Evolutionary conservation across 75 land plant genomes (phyloP).

Genomic region (Cupressus sempervirens): DNA sequence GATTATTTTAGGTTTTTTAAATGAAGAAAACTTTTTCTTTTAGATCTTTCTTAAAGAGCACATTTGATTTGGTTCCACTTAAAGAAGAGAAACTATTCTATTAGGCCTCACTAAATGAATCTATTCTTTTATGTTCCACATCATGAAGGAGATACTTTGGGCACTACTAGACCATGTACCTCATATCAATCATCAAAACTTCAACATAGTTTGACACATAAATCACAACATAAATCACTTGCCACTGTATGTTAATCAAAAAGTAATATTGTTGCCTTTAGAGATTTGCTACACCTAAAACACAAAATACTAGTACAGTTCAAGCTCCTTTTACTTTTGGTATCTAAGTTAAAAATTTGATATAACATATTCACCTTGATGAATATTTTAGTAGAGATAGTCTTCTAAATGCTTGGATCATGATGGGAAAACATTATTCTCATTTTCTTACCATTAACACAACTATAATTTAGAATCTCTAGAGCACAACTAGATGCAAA

Average conservation of each 20-base stretch:
- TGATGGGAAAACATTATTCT: no score
- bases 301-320: slow-evolving; percentile 14
- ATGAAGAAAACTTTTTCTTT: neutral
- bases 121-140: slow-evolving; percentile 11
- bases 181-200: slow-evolving; percentile 11
- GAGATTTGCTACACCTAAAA: slow-evolving; percentile 8
- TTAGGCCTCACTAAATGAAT: neutral
- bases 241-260: slow-evolving; percentile 9
- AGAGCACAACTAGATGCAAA: no score
- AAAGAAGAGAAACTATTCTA: neutral
- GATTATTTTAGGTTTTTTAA: neutral
- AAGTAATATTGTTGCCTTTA: slow-evolving; percentile 10
- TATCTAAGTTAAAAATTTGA: no score
- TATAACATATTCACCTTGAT: no score
- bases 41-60: neutral
- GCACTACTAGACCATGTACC: slow-evolving; percentile 14
- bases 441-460: no score
- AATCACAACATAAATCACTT: slow-evolving; percentile 12
- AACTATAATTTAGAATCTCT: no score
- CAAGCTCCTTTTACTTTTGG: slow-evolving; percentile 10
- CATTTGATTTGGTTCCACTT: neutral
- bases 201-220: slow-evolving; percentile 9
- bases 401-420: no score
- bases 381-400: no score
- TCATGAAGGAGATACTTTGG: slow-evolving; percentile 4